Evolutionary conservation across 2,329 filamentous ascomycete genomes (phyloP), one percentile per base, ranked within the genome.

Genomic region (Cercospora sp.): DNA sequence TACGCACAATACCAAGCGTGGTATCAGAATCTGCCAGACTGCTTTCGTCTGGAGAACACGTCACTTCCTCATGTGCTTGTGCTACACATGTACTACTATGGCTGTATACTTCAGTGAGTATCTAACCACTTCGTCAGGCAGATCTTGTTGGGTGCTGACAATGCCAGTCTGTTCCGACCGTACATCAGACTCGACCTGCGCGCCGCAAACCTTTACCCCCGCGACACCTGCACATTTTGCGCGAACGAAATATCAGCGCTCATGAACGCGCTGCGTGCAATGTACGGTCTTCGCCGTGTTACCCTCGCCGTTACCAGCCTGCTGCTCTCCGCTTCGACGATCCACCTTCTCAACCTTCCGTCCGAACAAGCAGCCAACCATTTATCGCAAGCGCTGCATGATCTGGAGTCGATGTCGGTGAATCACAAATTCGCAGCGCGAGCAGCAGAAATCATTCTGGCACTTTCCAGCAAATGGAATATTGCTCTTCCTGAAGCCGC

Each of bases 1-100:
- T 92, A 93, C 71, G 87, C 85, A 0, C 85, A 89, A 72, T 93
- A 91, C 72, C 82, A 91, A 16, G 85, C 87, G 63, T 93, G 90
- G 90, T 92, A 92, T 75, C 86, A 87, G 66, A 82, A 81, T 28
- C 86, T 93, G 67, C 90, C 90, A 0, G 84, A 87, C 67, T 85
- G 87, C 1, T 81, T 93, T 60, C 83, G 86, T 23, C 78, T 92
- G 3, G 87, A 88, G 1, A 86, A 90, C 68, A 91, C 89, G 72
- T 91, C 91, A 63, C 90, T 90, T 3, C 90, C 91, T 10, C 88
- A 91, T 57, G 89, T 92, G 39, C 80, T 93, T 20, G 89, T 91
- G 69, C 85, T 90, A 42, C 77, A 79, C 68, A 78, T 79, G 76
- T 78, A 77, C 59, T 78, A 78, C 57, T 75, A 78, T 63, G 74